phyloP scores from a whole-genome alignment of 164 flowering plant species.

The Berberis thunbergii region DNA sequence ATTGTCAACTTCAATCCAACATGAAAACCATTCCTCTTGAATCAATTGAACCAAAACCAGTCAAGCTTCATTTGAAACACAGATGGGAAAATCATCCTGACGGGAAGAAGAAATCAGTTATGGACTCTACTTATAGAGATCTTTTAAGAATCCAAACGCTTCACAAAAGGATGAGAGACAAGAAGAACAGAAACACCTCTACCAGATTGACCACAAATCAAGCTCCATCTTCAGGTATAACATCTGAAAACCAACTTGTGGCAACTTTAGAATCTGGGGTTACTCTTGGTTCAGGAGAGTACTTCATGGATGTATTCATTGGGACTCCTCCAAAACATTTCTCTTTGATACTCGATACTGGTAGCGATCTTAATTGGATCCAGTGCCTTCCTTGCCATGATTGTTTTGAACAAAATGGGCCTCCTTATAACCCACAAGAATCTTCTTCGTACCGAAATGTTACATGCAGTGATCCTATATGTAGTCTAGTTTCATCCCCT shows the following conservation, averaged over 20 bases:
- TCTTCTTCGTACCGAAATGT: conserved; percentile 50
- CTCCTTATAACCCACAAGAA: conserved; percentile 54
- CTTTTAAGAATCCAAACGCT: conserved; percentile 51
- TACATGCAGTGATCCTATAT: conserved; percentile 58
- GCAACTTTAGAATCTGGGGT: conserved; percentile 89
- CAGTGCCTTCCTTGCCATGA: conserved; percentile 81
- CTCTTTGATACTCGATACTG: conserved; percentile 85
- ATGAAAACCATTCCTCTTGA: conserved; percentile 4
- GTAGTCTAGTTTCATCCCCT: conserved; percentile 66
- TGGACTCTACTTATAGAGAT: conserved; percentile 37
- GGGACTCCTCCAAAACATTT: conserved; percentile 94
- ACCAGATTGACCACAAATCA: conserved; percentile 17
- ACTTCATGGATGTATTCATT: conserved; percentile 87
- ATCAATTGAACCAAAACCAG: conserved; percentile 5
- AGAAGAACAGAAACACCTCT: conserved; percentile 43
- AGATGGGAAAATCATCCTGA: conserved; percentile 12
- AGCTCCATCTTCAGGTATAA: conserved; percentile 11
- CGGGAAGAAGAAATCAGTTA: conserved; percentile 24
- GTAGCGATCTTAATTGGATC: conserved; percentile 96
- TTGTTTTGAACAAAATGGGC: conserved; percentile 83
- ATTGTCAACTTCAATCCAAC: conserved; percentile 18
- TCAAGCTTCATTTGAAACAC: conserved; percentile 48
- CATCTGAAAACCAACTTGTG: conserved; percentile 33
- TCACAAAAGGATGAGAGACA: conserved; percentile 40
- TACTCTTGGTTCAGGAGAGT: conserved; percentile 87